phyloP scores from a whole-genome alignment of 2,329 filamentous ascomycete genomes.

The Beauveria bassiana region DNA sequence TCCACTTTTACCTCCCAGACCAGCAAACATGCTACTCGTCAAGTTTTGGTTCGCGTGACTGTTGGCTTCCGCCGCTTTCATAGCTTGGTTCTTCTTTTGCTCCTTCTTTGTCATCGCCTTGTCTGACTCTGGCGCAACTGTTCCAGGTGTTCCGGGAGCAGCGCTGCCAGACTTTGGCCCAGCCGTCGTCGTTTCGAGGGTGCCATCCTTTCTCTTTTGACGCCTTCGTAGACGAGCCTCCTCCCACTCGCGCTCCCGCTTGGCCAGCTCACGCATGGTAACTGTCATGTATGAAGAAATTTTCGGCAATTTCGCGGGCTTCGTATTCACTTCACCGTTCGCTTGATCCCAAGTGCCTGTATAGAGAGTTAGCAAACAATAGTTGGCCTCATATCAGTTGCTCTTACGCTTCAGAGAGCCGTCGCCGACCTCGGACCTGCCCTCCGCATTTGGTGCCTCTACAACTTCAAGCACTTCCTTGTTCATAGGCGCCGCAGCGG shows the following conservation, averaged over 20 bases:
- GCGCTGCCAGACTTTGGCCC: conserved; percentile 47
- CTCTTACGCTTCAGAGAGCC: conserved; percentile 53
- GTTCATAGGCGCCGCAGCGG: conserved; percentile 54
- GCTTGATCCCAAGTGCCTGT: conserved; percentile 34
- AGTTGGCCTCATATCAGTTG: background rate
- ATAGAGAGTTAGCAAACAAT: conserved; percentile 12
- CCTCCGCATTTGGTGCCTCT: conserved; percentile 16
- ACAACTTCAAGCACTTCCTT: conserved; percentile 29
- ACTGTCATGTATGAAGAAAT: conserved; percentile 43
- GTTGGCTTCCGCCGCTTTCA: conserved; percentile 68
- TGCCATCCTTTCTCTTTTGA: conserved; percentile 52
- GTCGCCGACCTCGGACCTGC: conserved; percentile 33
- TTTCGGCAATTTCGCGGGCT: conserved; percentile 39
- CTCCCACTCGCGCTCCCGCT: conserved; percentile 63
- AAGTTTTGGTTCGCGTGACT: conserved; percentile 77
- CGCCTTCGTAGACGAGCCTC: conserved; percentile 63
- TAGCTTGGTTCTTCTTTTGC: conserved; percentile 63
- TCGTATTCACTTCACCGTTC: conserved; percentile 29
- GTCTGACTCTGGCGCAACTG: conserved; percentile 53
- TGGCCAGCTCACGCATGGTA: conserved; percentile 53
- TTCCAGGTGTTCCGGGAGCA: conserved; percentile 53
- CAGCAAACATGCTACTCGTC: conserved; percentile 66
- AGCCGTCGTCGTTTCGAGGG: conserved; percentile 40
- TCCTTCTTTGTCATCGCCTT: conserved; percentile 85
- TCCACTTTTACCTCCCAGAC: conserved; percentile 54